phyloP scores from a whole-genome alignment of 208 protist genomes.

The Leishmania martiniquensis region DNA sequence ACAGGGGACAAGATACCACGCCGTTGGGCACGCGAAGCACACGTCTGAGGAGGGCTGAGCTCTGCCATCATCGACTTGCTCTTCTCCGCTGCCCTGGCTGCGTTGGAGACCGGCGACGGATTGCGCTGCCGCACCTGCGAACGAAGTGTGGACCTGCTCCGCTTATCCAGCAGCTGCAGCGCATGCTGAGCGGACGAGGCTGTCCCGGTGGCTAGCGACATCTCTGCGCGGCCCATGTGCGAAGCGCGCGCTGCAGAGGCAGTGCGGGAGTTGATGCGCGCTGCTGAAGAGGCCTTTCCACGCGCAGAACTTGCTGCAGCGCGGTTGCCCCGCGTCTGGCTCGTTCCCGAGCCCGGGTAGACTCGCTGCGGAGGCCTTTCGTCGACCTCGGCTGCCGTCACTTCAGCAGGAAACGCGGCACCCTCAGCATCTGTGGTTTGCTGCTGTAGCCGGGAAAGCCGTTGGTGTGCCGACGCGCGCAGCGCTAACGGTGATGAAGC shows the following conservation, averaged over 20 bases:
- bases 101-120: background rate
- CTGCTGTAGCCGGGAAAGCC: background rate
- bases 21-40: background rate
- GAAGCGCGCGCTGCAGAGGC: background rate
- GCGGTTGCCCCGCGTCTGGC: background rate
- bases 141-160: slow-evolving; percentile 9
- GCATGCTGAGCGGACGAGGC: slow-evolving; percentile 14
- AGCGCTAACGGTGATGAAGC: background rate
- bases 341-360: background rate
- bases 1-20: slow-evolving; percentile 17
- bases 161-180: slow-evolving; percentile 27
- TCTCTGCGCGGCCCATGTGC: background rate
- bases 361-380: background rate
- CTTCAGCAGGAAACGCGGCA: background rate
- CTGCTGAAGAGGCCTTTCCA: background rate
- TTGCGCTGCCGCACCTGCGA: slow-evolving; percentile 1
- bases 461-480: background rate
- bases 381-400: background rate
- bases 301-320: background rate
- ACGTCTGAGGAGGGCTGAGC: background rate
- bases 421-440: background rate
- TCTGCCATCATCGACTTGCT: background rate
- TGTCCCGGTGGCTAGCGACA: background rate
- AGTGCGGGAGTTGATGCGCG: background rate
- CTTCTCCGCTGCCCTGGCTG: background rate